Evolutionary conservation across 768 basidiomycete genomes (phyloP), one percentile per base, ranked within the genome.

Genomic region (Mycena vulgaris): DNA sequence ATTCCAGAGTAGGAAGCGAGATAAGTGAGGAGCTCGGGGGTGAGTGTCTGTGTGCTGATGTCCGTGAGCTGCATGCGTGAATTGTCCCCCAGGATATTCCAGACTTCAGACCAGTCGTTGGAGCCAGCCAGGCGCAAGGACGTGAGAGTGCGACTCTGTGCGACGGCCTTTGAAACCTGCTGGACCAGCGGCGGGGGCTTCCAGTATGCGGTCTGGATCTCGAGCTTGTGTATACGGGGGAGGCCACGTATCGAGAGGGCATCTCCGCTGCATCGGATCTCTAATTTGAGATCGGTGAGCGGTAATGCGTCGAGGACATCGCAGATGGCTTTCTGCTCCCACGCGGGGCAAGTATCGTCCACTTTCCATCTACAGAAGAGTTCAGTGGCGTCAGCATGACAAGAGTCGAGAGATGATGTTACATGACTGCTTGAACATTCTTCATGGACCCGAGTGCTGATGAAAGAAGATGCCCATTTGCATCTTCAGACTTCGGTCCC

Each of bases 391-490:
- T 31, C 17, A 8, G 16, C 10, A 17, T 30, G 21, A 25, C 5
- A 9, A 5, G 23, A 49, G 27, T 49, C 27, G 11, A 31, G 14
- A 51, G 14, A 28, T 3, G 25, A 30, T 39, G 21, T 9, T 31
- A 63, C 62, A 63, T 13, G 5, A 53, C 31, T 2, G 35, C 42
- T 52, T 33, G 62, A 17, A 53, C 31, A 53, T 63, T 63, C 19
- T n/a, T 31, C 62, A 63, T 53, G 9, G 62, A 51, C 19, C n/a
- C 35, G 19, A 63, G 25, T n/a, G 61, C 61, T 6, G 47, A 47
- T 23, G 31, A 47, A 14, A 62, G 61, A 5, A 62, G 61, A 28
- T 62, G 23, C 31, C 21, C 33, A 62, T 42, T 39, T 62, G 10
- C 48, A 25, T 28, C 30, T 23, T 28, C 25, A 11, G 5, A 31